A percentile compares a stretch with the other conserved stretches of the same genome.
Evolutionary conservation across 768 basidiomycete genomes (phyloP).

Genomic region (Agaricus subrufescens): DNA sequence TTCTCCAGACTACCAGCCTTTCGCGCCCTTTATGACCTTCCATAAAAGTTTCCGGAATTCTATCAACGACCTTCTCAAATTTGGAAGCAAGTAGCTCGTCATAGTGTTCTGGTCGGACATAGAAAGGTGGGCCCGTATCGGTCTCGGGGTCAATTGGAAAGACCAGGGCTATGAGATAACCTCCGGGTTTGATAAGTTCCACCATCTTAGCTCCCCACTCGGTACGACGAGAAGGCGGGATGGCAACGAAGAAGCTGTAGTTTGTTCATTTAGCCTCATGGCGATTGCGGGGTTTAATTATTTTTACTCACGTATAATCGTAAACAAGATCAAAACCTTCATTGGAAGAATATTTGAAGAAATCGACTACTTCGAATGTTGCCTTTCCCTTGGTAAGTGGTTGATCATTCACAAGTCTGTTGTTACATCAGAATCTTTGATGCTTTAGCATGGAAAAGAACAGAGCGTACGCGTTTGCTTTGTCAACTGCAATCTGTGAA

Average conservation of each 20-base stretch:
- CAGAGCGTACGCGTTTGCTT: slow-evolving; percentile 34
- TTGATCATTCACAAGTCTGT: slow-evolving; percentile 8
- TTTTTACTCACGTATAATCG: slow-evolving; percentile 51
- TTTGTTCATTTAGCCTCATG: neutral
- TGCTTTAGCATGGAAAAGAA: neutral
- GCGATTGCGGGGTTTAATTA: slow-evolving; percentile 3
- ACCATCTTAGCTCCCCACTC: slow-evolving; percentile 59
- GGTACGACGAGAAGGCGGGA: slow-evolving; percentile 46
- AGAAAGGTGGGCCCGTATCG: slow-evolving; percentile 58
- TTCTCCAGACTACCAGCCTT: slow-evolving; percentile 52
- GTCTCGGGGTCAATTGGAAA: slow-evolving; percentile 47
- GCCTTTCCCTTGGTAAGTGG: slow-evolving; percentile 21
- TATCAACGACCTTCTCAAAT: slow-evolving; percentile 53
- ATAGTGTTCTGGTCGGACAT: slow-evolving; percentile 54
- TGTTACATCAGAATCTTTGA: neutral
- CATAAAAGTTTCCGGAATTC: slow-evolving; percentile 39
- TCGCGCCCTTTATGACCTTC: slow-evolving; percentile 43
- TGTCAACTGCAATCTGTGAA: slow-evolving; percentile 46
- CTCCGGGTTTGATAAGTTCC: slow-evolving; percentile 53
- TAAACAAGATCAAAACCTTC: slow-evolving; percentile 53
- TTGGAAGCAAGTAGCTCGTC: slow-evolving; percentile 39
- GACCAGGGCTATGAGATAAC: slow-evolving; percentile 55
- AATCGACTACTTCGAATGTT: slow-evolving; percentile 41
- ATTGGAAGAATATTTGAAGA: slow-evolving; percentile 42
- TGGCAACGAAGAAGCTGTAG: slow-evolving; percentile 66